Base-by-base conservation (phyloP, 148 eudicot species). In the Diospyros kaki region DNA sequence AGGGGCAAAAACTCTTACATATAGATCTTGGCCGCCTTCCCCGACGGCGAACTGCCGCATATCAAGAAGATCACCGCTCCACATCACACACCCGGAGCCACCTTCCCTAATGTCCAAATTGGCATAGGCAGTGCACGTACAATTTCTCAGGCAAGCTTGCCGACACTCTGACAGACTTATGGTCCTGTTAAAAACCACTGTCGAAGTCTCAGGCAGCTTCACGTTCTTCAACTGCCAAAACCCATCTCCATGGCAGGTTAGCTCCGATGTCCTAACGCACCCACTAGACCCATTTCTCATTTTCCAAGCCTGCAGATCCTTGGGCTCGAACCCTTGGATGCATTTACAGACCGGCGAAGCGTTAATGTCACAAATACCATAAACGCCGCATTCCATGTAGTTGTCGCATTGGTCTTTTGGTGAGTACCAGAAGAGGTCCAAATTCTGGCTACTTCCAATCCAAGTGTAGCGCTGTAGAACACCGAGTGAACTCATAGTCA, bases 41-140 rank as follows among this genome's bases (percentile, higher is more conserved):
- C 28, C 28, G 28, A 28, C 28, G 28, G 28, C 28, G 28, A 28
- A 28, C 28, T 28, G 28, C 28, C 28, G 28, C 28, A 28, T 28
- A 28, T 28, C 28, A 28, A 28, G 28, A 28, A 28, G 28, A 28
- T 28, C 28, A 28, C 28, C 28, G 28, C 28, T 28, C 28, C 28
- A 28, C 28, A 28, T 28, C 28, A 28, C 28, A 28, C 28, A 28
- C 28, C 28, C 28, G 28, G 28, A 28, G 28, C 28, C 28, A 28
- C 28, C 28, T 28, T 28, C 28, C 28, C 28, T 28, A 28, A 28
- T 28, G 28, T 28, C 28, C 28, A 28, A 28, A 28, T 28, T 28
- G 28, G 80, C 72, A 64, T 68, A 81, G 45, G 80, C 83, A 77
- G 71, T 81, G 53, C 83, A 81, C 46, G n/a, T 4, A 38, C 83